Evolutionary conservation across 2,329 filamentous ascomycete species (phyloP), one percentile per base, ranked within the genome.

Genomic region (Aspergillus carbonarius): DNA sequence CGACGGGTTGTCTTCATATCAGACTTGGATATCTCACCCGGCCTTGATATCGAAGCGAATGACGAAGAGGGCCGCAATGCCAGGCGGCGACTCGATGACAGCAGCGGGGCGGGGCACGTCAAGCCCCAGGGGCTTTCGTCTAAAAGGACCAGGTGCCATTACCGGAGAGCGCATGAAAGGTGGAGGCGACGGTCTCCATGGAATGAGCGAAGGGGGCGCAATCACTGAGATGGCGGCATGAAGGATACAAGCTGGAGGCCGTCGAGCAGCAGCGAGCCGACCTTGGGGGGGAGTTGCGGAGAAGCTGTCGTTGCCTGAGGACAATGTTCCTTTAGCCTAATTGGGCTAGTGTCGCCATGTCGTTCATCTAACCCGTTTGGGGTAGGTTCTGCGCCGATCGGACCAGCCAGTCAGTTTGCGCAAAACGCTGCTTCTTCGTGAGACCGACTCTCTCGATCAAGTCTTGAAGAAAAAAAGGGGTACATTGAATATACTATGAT

Each of bases 11-110:
- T 12, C n/a, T 23, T 40, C 9, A n/a, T 30, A 12, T 30, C 35
- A 40, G 25, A 30, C 50, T 17, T 30, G 39, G 39, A 53, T 8
- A 48, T 39, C 74, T 76, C 88, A 96, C 80, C 92, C 92, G 69
- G 92, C 89, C 75, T 93, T 95, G 78, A 93, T 89, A 76, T 96
- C 92, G 78, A 96, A 96, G 71, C 90, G 87, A 76, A 96, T 93
- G 62, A 96, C 83, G 75, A 96, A 96, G 35, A 96, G 83, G 32
- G 92, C 92, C 39, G 89, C 88, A 70, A 93, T 85, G 54, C 73
- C 70, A 20, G 80, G 80, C 25, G 76, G 76, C 60, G 73, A 68
- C 58, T 76, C 76, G 58, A 30, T 30, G 44, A 70, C 63, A 23
- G 66, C 57, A 62, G 69, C 61, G 25, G 61, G 63, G 57, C 68